A percentile compares a stretch with the other conserved stretches of the same genome.
Evolutionary conservation across 208 protist genomes (phyloP).

Genomic region (Leishmania tarentolae): DNA sequence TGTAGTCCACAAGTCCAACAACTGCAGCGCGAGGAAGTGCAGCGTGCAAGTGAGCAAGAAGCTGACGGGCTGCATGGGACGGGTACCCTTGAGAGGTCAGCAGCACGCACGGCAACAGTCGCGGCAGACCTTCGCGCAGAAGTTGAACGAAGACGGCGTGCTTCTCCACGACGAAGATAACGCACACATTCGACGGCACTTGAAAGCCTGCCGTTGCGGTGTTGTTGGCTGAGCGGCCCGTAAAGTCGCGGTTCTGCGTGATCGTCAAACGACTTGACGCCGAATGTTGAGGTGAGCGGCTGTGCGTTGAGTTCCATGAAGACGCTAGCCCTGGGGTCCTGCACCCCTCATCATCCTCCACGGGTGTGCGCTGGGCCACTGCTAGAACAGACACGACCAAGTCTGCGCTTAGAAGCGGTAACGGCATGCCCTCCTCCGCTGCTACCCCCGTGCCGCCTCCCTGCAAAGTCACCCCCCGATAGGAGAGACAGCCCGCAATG

Average conservation of each 20-base stretch:
- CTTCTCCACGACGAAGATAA: conserved; percentile 87
- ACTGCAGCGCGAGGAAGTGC: conserved; percentile 58
- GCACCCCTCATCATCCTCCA: not conserved
- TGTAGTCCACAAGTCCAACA: conserved; percentile 80
- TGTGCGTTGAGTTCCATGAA: not conserved
- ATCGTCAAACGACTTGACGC: not conserved
- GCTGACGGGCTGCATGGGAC: conserved; percentile 59
- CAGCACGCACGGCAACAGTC: conserved; percentile 68
- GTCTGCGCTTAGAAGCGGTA: conserved; percentile 26
- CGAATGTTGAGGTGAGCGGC: not conserved
- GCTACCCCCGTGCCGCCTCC: not conserved
- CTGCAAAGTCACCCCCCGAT: conserved; percentile 40
- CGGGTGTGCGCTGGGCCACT: not conserved
- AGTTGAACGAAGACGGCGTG: conserved; percentile 78
- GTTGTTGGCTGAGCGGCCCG: not conserved
- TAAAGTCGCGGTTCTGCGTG: not conserved
- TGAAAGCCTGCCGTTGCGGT: conserved; percentile 14
- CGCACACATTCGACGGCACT: conserved; percentile 50
- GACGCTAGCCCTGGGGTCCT: not conserved
- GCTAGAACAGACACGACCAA: conserved; percentile 1
- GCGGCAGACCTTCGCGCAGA: conserved; percentile 57
- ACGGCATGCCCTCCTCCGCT: conserved; percentile 25
- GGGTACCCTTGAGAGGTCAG: conserved; percentile 84
- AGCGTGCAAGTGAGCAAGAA: conserved; percentile 62
- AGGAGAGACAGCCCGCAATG: conserved; percentile 58